Evolutionary conservation across 768 basidiomycete genomes (phyloP).

Genomic region (Tubosaeta sp.): DNA sequence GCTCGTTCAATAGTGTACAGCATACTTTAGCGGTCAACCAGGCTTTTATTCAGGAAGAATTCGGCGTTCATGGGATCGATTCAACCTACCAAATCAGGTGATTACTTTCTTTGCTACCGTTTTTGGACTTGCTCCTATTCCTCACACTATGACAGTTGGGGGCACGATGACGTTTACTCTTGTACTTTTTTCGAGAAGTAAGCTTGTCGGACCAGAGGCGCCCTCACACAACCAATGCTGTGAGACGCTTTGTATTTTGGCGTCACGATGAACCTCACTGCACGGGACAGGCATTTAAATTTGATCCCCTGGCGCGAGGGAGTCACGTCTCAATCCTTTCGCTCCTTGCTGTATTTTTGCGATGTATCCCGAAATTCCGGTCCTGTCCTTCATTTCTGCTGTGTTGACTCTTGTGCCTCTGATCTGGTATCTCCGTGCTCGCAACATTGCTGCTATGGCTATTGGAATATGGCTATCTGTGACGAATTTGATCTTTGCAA

Average conservation of each 20-base stretch:
- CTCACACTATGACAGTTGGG: neutral
- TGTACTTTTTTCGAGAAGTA: slow-evolving; percentile 23
- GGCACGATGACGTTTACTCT: slow-evolving; percentile 11
- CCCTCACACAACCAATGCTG: neutral
- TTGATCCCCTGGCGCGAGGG: neutral
- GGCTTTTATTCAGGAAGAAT: neutral
- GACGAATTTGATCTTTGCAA: slow-evolving; percentile 45
- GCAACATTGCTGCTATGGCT: slow-evolving; percentile 44
- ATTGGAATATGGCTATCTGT: slow-evolving; percentile 50
- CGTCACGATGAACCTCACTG: neutral
- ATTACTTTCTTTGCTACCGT: slow-evolving; percentile 27
- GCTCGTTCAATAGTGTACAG: slow-evolving; percentile 14
- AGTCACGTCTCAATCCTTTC: slow-evolving; percentile 13
- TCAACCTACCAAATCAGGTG: slow-evolving; percentile 26
- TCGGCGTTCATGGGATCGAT: slow-evolving; percentile 11
- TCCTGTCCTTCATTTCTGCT: slow-evolving; percentile 44
- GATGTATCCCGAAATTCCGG: slow-evolving; percentile 33
- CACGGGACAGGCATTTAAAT: slow-evolving; percentile 14
- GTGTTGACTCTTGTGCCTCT: slow-evolving; percentile 37
- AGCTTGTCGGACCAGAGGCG: slow-evolving; percentile 17
- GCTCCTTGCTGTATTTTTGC: slow-evolving; percentile 3
- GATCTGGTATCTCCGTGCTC: slow-evolving; percentile 38
- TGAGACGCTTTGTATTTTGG: slow-evolving; percentile 20
- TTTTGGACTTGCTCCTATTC: slow-evolving; percentile 18
- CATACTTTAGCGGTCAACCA: slow-evolving; percentile 1